Conservation (phyloP, 495 filamentous ascomycete species). For the Cairneyella variabilis region DNA sequence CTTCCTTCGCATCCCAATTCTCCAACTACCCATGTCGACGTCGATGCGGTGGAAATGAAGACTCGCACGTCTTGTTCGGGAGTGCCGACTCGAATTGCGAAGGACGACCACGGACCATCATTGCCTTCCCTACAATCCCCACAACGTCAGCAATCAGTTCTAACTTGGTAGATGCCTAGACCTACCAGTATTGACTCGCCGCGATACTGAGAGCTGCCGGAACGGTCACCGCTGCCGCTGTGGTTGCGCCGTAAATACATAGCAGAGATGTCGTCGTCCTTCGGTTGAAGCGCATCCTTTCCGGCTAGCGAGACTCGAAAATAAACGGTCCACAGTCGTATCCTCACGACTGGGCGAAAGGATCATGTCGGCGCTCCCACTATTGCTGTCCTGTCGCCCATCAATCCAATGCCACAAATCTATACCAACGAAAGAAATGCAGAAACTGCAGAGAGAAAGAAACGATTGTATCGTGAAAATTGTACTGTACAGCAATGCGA, state of each 20-base stretch:
- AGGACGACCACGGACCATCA: slow-evolving; percentile 37
- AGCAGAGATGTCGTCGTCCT: background rate
- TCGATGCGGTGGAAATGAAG: slow-evolving; percentile 28
- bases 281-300: background rate
- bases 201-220: background rate
- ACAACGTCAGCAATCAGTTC: background rate
- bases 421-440: no score
- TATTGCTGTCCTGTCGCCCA: no score
- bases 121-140: slow-evolving; percentile 31
- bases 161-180: background rate
- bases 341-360: background rate
- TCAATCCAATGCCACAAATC: no score
- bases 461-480: no score
- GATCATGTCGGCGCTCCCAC: background rate
- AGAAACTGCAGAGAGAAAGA: no score
- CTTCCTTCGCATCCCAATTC: slow-evolving; percentile 31
- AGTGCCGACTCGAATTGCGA: slow-evolving; percentile 31
- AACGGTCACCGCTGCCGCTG: background rate
- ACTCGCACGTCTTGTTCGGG: slow-evolving; percentile 31
- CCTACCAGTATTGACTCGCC: slow-evolving; percentile 1
- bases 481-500: no score
- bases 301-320: background rate
- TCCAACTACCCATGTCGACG: slow-evolving; percentile 29
- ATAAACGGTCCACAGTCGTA: no score
- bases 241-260: background rate